Evolutionary conservation across 805 yeast species (phyloP).

Genomic region (fission yeast (Schizosaccharomyces pombe)): DNA sequence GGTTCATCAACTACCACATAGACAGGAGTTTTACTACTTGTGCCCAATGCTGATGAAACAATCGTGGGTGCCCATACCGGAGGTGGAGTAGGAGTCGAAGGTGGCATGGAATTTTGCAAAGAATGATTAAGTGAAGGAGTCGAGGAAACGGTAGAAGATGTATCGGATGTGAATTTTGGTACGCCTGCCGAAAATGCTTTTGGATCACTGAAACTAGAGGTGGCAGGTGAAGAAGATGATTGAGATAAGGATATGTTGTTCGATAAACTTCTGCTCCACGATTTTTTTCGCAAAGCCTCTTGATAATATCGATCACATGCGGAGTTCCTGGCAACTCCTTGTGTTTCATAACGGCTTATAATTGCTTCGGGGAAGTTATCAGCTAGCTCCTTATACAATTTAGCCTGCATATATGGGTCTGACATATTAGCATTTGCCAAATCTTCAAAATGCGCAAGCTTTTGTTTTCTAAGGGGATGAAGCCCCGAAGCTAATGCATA

Average conservation of each 20-base stretch:
- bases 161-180: background rate
- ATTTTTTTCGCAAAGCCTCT: constrained; percentile 3
- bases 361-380: constrained; percentile 64
- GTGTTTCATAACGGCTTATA: constrained; percentile 78
- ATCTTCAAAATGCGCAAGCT: constrained; percentile 46
- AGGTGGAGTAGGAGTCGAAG: background rate
- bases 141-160: background rate
- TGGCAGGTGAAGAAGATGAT: background rate
- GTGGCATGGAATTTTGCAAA: background rate
- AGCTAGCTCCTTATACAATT: constrained; percentile 34
- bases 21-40: constrained; percentile 30
- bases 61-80: too few species aligned
- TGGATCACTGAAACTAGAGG: background rate
- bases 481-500: background rate
- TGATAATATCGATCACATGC: constrained; percentile 57
- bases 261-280: background rate
- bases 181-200: background rate
- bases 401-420: constrained; percentile 56
- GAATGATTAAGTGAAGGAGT: background rate
- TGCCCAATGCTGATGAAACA: background rate
- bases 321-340: constrained; percentile 66
- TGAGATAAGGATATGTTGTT: background rate
- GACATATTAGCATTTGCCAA: constrained; percentile 56
- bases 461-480: background rate
- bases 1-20: constrained; percentile 87